phyloP scores from a whole-genome alignment of 2,329 filamentous ascomycete species.

The Penicillium oxalicum region DNA sequence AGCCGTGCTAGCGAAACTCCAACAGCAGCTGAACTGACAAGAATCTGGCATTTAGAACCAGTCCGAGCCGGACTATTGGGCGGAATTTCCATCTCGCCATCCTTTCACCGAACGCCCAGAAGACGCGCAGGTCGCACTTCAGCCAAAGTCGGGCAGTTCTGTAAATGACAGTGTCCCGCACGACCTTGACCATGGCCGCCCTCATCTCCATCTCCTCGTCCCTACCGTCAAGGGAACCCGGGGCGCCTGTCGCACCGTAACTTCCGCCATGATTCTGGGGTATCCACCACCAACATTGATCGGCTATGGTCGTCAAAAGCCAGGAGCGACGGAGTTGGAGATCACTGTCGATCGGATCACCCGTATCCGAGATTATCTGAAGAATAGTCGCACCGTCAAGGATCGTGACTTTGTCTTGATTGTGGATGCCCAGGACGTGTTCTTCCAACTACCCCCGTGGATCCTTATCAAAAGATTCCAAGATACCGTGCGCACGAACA shows the following conservation, averaged over 20 bases:
- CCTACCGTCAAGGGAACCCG: slow-evolving; percentile 44
- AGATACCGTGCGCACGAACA: slow-evolving; percentile 47
- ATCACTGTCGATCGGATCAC: slow-evolving; percentile 43
- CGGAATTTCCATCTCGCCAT: slow-evolving; percentile 30
- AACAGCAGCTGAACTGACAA: not conserved
- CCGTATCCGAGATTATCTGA: slow-evolving; percentile 45
- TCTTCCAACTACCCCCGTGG: slow-evolving; percentile 60
- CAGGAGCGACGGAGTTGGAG: slow-evolving; percentile 31
- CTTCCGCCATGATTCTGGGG: slow-evolving; percentile 53
- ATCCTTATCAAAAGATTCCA: slow-evolving; percentile 60
- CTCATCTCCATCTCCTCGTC: slow-evolving; percentile 52
- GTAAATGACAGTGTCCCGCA: slow-evolving; percentile 27
- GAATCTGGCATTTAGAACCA: slow-evolving; percentile 13
- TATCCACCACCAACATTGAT: slow-evolving; percentile 55
- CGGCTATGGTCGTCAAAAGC: slow-evolving; percentile 35
- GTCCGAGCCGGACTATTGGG: slow-evolving; percentile 26
- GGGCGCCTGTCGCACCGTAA: slow-evolving; percentile 52
- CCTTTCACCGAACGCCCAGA: slow-evolving; percentile 27
- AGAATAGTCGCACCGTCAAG: slow-evolving; percentile 42
- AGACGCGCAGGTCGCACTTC: slow-evolving; percentile 26
- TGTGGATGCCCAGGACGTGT: slow-evolving; percentile 58
- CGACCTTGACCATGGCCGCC: slow-evolving; percentile 30
- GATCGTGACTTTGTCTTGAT: slow-evolving; percentile 59
- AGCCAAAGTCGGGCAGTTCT: slow-evolving; percentile 13
- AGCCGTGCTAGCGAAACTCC: not conserved